A percentile compares a stretch with the other conserved stretches of the same genome.
phyloP scores from a whole-genome alignment of 495 filamentous ascomycete species.

The Neurospora tetrasperma region DNA sequence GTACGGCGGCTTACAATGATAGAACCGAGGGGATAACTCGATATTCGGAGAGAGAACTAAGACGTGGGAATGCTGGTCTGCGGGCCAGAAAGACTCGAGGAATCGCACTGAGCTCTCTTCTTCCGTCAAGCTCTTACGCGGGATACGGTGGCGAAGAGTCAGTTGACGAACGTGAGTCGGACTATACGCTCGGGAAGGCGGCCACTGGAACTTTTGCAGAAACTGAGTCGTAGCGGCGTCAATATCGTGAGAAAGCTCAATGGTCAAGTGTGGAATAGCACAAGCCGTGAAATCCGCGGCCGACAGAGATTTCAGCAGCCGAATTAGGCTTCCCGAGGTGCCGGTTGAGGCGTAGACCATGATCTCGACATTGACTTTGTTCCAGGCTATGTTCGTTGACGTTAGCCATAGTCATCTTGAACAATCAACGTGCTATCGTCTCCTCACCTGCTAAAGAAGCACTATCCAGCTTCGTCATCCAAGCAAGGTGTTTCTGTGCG shows the following conservation, averaged over 20 bases:
- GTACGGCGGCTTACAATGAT: conserved; percentile 49
- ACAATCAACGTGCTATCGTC: neutral
- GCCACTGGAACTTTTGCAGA: conserved; percentile 54
- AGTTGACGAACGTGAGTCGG: conserved; percentile 37
- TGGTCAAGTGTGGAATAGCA: conserved; percentile 55
- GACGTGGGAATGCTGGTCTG: conserved; percentile 52
- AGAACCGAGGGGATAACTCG: conserved; percentile 65
- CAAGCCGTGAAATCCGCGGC: conserved; percentile 62
- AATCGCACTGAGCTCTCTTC: conserved; percentile 59
- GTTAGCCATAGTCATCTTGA: conserved; percentile 10
- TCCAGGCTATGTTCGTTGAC: conserved; percentile 49
- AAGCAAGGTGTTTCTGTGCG: conserved; percentile 50
- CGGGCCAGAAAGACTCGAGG: conserved; percentile 74
- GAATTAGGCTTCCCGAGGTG: conserved; percentile 59
- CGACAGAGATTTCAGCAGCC: conserved; percentile 61
- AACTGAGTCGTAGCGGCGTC: conserved; percentile 51
- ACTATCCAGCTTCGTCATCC: conserved; percentile 68
- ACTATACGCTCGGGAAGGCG: conserved; percentile 34
- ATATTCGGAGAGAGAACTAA: conserved; percentile 67
- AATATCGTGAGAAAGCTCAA: conserved; percentile 63
- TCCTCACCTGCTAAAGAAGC: conserved; percentile 53
- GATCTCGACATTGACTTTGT: conserved; percentile 62
- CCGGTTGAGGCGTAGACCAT: conserved; percentile 60
- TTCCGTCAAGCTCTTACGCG: conserved; percentile 39
- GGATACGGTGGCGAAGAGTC: conserved; percentile 62